phyloP scores from a whole-genome alignment of 306 rosid genomes.

The Hippophae tibetana region DNA sequence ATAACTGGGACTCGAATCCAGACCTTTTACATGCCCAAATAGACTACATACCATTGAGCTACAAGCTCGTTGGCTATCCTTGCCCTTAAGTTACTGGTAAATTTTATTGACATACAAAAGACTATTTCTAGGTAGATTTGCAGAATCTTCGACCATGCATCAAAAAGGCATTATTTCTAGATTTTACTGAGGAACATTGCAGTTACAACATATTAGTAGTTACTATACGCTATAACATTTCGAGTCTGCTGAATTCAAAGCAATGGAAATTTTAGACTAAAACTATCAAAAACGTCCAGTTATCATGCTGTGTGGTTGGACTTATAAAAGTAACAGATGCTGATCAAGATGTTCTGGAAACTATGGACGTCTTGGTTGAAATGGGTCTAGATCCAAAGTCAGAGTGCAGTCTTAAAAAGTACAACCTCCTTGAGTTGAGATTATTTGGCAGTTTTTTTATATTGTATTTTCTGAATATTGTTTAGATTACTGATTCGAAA shows the following conservation, averaged over 20 bases:
- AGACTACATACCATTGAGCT: too few relatives aligned
- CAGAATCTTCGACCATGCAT: conserved; percentile 79
- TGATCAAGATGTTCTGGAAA: conserved; percentile 94
- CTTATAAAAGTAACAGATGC: conserved; percentile 93
- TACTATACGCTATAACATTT: conserved; percentile 79
- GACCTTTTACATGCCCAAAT: too few relatives aligned
- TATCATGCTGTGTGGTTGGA: conserved; percentile 95
- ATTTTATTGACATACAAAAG: too few relatives aligned
- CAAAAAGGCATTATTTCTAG: conserved; percentile 50
- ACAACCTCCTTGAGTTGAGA: conserved; percentile 37
- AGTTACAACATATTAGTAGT: conserved; percentile 83
- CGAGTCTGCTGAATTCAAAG: conserved; percentile 82
- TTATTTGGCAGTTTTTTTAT: conserved; percentile 2
- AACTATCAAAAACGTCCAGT: conserved; percentile 72
- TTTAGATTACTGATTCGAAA: conserved; percentile 10
- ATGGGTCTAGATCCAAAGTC: conserved; percentile 59
- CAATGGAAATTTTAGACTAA: conserved; percentile 81
- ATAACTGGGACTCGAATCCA: too few relatives aligned
- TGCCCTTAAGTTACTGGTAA: too few relatives aligned
- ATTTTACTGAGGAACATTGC: conserved; percentile 80
- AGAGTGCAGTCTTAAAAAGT: conserved; percentile 57
- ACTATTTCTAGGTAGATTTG: conserved; percentile 38
- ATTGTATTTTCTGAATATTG: neutral
- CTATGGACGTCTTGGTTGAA: conserved; percentile 77
- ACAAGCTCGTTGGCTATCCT: too few relatives aligned